These are phyloP conservation scores for Terfezia claveryi DNA, from an alignment of 495 filamentous ascomycete genomes.

Conservation along the genomic window DNA sequence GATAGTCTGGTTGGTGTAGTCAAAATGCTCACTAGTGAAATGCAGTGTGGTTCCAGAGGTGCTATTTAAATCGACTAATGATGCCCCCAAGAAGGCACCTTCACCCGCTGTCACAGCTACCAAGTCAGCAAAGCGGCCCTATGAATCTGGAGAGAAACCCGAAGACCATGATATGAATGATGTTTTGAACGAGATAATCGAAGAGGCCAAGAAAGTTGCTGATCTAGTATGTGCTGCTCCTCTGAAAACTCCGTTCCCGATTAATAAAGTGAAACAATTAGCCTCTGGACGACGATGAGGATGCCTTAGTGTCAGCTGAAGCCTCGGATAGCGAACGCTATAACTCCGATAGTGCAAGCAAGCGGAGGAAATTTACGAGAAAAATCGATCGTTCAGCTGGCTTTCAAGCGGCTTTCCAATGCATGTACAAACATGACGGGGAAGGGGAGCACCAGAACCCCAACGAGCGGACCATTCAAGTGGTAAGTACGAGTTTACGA, in stretches of 20 bases:
- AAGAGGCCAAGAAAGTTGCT: constrained; percentile 30
- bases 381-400: constrained; percentile 2
- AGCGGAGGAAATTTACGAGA: constrained; percentile 2
- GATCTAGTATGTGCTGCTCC: constrained; percentile 20
- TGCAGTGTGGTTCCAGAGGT: too few species aligned
- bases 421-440: constrained; percentile 41
- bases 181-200: constrained; percentile 36
- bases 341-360: background rate
- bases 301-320: too few species aligned
- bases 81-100: too few species aligned
- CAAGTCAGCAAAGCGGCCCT: too few species aligned
- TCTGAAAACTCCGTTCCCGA: too few species aligned
- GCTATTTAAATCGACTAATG: too few species aligned
- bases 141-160: background rate
- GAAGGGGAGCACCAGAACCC: constrained; percentile 26
- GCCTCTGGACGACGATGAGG: too few species aligned
- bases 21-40: too few species aligned
- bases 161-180: constrained; percentile 17
- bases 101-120: too few species aligned
- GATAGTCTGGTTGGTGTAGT: background rate
- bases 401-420: constrained; percentile 30
- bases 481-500: background rate
- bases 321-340: too few species aligned
- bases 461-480: constrained; percentile 38
- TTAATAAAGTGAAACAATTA: too few species aligned